A percentile compares a stretch with the other conserved stretches of the same genome.
Evolutionary conservation across 345 rosid genomes (phyloP).

Genomic region (Erysimum cheiranthoides): DNA sequence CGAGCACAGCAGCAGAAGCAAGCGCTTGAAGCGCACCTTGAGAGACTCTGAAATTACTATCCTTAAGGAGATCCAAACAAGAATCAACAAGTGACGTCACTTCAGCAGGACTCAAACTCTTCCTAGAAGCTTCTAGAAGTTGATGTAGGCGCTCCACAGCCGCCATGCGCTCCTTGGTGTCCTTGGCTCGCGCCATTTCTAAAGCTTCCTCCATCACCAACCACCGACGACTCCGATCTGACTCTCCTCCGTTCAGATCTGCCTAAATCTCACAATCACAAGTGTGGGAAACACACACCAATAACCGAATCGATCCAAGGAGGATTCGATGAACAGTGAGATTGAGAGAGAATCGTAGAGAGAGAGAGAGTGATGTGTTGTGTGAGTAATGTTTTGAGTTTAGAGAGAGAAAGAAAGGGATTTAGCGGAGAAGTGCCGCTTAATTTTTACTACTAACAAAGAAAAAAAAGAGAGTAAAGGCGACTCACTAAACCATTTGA

Average conservation of each 20-base stretch:
- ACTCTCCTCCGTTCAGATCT: constrained; percentile 53
- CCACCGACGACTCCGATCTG: constrained; percentile 54
- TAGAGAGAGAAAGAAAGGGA: constrained; percentile 39
- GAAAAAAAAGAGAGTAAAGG: constrained; percentile 43
- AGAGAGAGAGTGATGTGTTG: constrained; percentile 7
- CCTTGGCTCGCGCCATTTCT: constrained; percentile 97
- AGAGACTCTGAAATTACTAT: constrained; percentile 89
- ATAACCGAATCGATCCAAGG: constrained; percentile 30
- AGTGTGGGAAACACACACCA: neutral
- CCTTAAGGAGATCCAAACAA: constrained; percentile 96
- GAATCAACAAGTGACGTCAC: constrained; percentile 86
- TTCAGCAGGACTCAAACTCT: constrained; percentile 74
- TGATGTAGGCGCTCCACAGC: constrained; percentile 93
- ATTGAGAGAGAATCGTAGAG: constrained; percentile 4
- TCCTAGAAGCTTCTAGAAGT: constrained; percentile 84
- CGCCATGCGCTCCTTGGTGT: constrained; percentile 99
- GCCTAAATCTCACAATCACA: constrained; percentile 22
- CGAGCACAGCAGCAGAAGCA: constrained; percentile 96
- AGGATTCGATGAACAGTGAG: constrained; percentile 14
- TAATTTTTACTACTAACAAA: constrained; percentile 39
- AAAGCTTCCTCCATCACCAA: constrained; percentile 89
- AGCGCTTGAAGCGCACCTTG: constrained; percentile 96
- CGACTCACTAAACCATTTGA: constrained; percentile 9
- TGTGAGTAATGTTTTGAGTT: constrained; percentile 19
- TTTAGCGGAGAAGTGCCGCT: constrained; percentile 52